Evolutionary conservation across 371 early-diverging fungal species (phyloP), one percentile per base, ranked within the genome.

Genomic region (Saksenaea vasiformis): DNA sequence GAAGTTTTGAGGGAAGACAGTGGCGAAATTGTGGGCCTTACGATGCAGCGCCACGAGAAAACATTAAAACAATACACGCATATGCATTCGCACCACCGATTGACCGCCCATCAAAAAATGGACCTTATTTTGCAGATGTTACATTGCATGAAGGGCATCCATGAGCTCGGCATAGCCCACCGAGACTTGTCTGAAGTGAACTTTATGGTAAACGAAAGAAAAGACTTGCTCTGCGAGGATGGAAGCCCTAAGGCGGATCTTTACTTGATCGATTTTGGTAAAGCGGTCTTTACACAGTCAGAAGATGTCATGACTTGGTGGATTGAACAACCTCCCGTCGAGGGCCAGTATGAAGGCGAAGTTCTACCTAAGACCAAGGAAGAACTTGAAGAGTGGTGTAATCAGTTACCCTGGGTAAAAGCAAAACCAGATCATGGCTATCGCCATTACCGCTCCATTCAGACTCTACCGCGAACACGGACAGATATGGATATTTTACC

Each of bases 111-210:
- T 35, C 89, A 89, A 68, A 87, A 89, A 53, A 77, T 85, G 68
- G 74, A 78, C 54, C 60, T 89, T 1, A 75, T 89, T 9, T 67
- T 65, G 17, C 87, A 87, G 37, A 82, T 89, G 83, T 62, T 89
- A 0, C 51, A 72, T 13, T 84, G 80, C 37, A 82, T 87, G 62
- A 59, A 74, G 39, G 74, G 67, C 0, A 80, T 89, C 47, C 89
- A 89, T 43, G 60, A 62, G 1, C 66, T 76, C 10, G 89, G 87
- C 1, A 64, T 89, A 0, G 86, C 89, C 0, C 89, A 89, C 65
- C 76, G 89, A 11, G 87, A 89, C 63, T 57, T 89, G 10, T 84
- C 85, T 13, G 86, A 86, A 59, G 86, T 85, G 19, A 89, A 87
- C 55, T 85, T 87, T 63, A 89, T 89, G 89, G 87, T 89, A 22